A percentile compares a stretch with the other conserved stretches of the same genome.
These are phyloP conservation scores for Logfia minima DNA, from an alignment of 129 eudicot species.

Conservation along the genomic window DNA sequence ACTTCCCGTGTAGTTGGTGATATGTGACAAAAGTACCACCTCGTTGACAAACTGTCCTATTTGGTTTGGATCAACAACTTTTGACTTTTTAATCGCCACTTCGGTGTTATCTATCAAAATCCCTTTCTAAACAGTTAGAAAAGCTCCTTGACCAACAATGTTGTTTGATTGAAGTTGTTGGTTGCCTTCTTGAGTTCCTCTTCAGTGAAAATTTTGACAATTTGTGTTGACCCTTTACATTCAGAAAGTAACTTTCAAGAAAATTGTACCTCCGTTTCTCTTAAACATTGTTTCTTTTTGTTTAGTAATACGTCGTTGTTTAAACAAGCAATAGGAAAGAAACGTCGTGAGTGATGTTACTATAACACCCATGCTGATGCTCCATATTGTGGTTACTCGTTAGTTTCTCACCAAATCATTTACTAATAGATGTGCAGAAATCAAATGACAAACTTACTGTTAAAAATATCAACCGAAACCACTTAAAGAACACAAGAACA, in stretches of 20 bases:
- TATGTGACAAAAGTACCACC: conserved; percentile 31
- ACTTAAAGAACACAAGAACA: too few relatives aligned
- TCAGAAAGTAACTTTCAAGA: conserved; percentile 31
- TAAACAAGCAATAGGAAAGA: conserved; percentile 16
- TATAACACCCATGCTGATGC: conserved; percentile 20
- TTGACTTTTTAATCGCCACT: conserved; percentile 34
- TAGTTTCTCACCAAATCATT: background rate
- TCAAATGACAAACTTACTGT: background rate
- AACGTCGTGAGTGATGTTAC: conserved; percentile 16
- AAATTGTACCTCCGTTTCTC: conserved; percentile 30
- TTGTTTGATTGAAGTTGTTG: conserved; percentile 15
- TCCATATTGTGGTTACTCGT: background rate
- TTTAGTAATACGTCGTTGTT: conserved; percentile 25
- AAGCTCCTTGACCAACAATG: conserved; percentile 26
- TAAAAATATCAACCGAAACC: too few relatives aligned
- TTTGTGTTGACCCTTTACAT: conserved; percentile 16
- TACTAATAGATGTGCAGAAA: too few relatives aligned
- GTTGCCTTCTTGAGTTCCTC: conserved; percentile 33
- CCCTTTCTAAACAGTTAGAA: conserved; percentile 28
- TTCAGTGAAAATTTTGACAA: conserved; percentile 24
- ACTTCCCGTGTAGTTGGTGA: conserved; percentile 24
- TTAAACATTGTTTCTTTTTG: conserved; percentile 23
- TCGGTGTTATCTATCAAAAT: background rate
- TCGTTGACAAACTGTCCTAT: conserved; percentile 31
- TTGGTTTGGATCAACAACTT: conserved; percentile 24